These are phyloP conservation scores for Leptodontidium sp. DNA, from an alignment of 2,329 filamentous ascomycete genomes.

Conservation along the genomic window DNA sequence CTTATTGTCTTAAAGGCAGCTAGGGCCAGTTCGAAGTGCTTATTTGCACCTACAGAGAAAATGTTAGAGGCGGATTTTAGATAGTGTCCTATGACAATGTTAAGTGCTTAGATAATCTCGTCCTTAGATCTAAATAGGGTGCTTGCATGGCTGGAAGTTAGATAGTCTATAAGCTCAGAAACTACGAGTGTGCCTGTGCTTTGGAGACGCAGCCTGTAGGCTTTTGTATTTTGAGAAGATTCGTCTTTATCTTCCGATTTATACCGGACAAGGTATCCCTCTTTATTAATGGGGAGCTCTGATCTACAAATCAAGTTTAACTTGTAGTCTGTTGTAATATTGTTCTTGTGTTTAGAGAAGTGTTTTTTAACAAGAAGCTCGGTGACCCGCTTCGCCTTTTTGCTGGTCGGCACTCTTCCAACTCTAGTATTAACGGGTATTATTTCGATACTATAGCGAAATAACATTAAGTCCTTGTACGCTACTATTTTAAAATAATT, in stretches of 20 bases:
- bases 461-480: slow-evolving; percentile 26
- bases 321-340: slow-evolving; percentile 20
- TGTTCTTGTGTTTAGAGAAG: slow-evolving; percentile 18
- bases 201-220: slow-evolving; percentile 11
- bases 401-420: no score
- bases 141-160: not conserved
- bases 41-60: slow-evolving; percentile 9
- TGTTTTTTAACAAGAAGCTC: slow-evolving; percentile 31
- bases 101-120: slow-evolving; percentile 20
- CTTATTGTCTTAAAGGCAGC: slow-evolving; percentile 18
- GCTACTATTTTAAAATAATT: slow-evolving; percentile 33
- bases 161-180: slow-evolving; percentile 14
- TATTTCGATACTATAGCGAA: slow-evolving; percentile 33
- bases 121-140: not conserved
- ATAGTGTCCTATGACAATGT: slow-evolving; percentile 22
- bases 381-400: slow-evolving; percentile 31
- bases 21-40: slow-evolving; percentile 7
- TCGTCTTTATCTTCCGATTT: slow-evolving; percentile 20
- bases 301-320: slow-evolving; percentile 12
- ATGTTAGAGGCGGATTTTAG: slow-evolving; percentile 15
- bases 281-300: not conserved
- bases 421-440: slow-evolving; percentile 27
- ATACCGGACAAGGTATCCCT: slow-evolving; percentile 13
- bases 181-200: slow-evolving; percentile 15
- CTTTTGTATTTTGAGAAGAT: slow-evolving; percentile 2